Evolutionary conservation across 495 filamentous ascomycete species (phyloP).

Genomic region (Apodospora peruviana): DNA sequence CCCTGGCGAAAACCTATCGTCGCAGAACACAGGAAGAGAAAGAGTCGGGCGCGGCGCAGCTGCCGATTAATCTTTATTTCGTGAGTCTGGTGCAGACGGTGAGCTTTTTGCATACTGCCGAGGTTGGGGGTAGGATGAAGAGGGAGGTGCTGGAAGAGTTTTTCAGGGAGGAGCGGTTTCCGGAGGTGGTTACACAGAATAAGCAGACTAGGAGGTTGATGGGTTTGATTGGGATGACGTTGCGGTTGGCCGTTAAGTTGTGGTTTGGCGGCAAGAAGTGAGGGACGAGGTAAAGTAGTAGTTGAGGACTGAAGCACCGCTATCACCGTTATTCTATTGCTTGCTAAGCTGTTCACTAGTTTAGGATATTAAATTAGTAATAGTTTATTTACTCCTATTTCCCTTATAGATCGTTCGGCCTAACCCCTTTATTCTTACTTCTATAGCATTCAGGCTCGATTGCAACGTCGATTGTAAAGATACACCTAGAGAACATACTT

Average conservation of each 20-base stretch:
- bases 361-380: too few species aligned
- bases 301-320: too few species aligned
- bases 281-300: too few species aligned
- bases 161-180: slow-evolving; percentile 3
- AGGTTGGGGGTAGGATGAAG: background rate
- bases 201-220: background rate
- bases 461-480: too few species aligned
- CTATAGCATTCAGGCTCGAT: too few species aligned
- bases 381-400: too few species aligned
- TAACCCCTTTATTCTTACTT: too few species aligned
- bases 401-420: too few species aligned
- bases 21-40: slow-evolving; percentile 25
- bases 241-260: background rate
- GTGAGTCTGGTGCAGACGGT: slow-evolving; percentile 10
- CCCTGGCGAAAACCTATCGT: slow-evolving; percentile 24
- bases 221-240: slow-evolving; percentile 1
- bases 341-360: too few species aligned
- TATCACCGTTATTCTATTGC: too few species aligned
- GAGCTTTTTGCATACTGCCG: slow-evolving; percentile 4
- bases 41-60: slow-evolving; percentile 11
- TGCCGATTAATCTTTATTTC: slow-evolving; percentile 7
- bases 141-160: slow-evolving; percentile 1
- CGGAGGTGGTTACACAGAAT: background rate
- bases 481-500: too few species aligned
- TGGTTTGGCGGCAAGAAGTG: too few species aligned